Conservation (phyloP, 495 filamentous ascomycete species). For the Cercophora samala region DNA sequence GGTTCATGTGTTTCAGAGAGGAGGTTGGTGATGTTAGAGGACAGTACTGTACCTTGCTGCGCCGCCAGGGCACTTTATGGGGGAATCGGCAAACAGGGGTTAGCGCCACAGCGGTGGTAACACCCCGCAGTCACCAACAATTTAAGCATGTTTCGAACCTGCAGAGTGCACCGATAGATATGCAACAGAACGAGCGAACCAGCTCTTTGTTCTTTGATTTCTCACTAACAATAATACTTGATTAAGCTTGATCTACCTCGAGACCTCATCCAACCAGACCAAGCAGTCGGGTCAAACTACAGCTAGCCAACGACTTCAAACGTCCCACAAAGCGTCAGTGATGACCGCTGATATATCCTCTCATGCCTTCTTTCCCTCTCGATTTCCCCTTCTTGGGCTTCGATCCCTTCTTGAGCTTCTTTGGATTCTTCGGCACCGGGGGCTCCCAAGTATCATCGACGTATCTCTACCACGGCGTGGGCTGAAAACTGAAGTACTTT, state of each 20-base stretch:
- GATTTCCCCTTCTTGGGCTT: not conserved
- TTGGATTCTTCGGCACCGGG: no score
- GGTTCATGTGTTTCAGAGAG: not conserved
- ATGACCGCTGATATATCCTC: no score
- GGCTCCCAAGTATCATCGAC: not conserved
- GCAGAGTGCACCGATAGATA: conserved; percentile 7
- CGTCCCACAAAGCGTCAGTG: no score
- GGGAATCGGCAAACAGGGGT: not conserved
- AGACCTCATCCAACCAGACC: not conserved
- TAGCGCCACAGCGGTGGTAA: conserved; percentile 1
- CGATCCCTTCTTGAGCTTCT: not conserved
- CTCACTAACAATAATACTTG: not conserved
- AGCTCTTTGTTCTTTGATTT: not conserved
- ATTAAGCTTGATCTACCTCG: not conserved
- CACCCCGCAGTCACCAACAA: conserved; percentile 5
- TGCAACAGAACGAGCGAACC: not conserved
- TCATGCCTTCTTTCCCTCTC: not conserved
- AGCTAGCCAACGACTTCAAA: no score
- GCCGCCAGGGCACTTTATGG: conserved; percentile 1
- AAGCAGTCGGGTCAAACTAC: not conserved
- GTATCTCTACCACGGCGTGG: conserved; percentile 13
- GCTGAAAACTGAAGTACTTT: conserved; percentile 28
- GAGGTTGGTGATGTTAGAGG: not conserved
- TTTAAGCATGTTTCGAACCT: conserved; percentile 9
- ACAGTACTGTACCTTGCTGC: conserved; percentile 6